Evolutionary conservation across 768 basidiomycete genomes (phyloP), one percentile per base, ranked within the genome.

Genomic region (Auricularia sp.): DNA sequence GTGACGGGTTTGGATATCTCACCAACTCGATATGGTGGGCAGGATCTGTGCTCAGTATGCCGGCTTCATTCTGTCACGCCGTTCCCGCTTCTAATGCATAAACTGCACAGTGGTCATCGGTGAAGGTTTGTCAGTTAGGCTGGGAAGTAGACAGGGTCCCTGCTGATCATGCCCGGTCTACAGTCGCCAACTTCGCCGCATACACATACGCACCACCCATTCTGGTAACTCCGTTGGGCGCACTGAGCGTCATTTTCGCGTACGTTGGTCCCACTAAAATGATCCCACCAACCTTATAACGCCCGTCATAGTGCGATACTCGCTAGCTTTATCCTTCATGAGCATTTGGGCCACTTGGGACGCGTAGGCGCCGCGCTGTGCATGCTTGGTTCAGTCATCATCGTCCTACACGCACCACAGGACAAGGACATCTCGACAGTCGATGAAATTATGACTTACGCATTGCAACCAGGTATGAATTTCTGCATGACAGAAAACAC

Each of bases 181-280:
- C 68, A 80, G 78, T 80, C 34, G 78, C 78, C 44, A 81, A 81
- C 70, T 81, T 81, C 68, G 78, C 79, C 8, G 79, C 79, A n/a
- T 80, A 80, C 68, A 77, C 78, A 34, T 82, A 80, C 65, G 80
- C 81, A 0, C 80, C 80, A 16, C 78, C 81, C 11, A 77, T 80
- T 29, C 73, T 82, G 21, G 81, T 82, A 37, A 80, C 80, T 0
- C 81, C 81, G 0, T 69, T 82, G 5, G 81, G 81, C 39, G 80
- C 80, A 0, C 73, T 81, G 35, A 77, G 76, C 54, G 81, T 82
- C 44, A 75, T 82, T 39, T 77, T 82, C 56, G 81, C 80, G 78
- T 80, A 58, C 56, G 73, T 67, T 5, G 45, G 51, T 29, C 21
- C 13, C 4, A 29, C 11, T 35, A 7, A 29, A 29, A 29, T 29